These are phyloP conservation scores for Trichoderma sp. DNA, from an alignment of 2,329 filamentous ascomycete genomes.

Conservation along the genomic window DNA sequence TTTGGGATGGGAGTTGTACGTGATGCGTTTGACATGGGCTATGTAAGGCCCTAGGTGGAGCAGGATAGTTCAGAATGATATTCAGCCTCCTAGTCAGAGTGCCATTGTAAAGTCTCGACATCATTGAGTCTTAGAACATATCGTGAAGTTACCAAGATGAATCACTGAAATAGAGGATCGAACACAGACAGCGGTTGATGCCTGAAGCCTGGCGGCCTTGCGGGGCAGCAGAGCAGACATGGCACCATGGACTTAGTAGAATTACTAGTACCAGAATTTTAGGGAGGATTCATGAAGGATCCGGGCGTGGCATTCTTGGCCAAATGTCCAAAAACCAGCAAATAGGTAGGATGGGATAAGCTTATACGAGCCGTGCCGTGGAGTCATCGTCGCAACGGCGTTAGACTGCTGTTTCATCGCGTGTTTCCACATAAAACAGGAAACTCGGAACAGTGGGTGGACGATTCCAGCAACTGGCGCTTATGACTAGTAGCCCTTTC, in stretches of 20 bases:
- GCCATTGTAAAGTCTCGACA: no score
- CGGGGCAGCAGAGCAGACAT: background rate
- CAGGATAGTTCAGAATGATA: no score
- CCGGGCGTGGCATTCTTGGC: background rate
- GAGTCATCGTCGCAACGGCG: no score
- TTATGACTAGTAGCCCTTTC: constrained; percentile 6
- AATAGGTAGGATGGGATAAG: background rate
- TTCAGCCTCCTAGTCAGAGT: no score
- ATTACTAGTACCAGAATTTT: background rate
- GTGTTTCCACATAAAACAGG: background rate
- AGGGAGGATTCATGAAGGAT: background rate
- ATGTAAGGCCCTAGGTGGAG: background rate
- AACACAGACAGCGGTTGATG: background rate
- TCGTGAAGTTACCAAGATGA: background rate
- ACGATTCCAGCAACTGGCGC: no score
- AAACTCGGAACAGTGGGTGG: no score
- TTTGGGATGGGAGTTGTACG: background rate
- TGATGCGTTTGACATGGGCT: background rate
- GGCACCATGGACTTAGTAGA: background rate
- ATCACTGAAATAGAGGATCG: background rate
- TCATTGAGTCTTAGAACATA: background rate
- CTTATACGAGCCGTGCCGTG: background rate
- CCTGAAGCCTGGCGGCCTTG: background rate
- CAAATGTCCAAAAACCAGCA: background rate
- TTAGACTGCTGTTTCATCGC: background rate